Evolutionary conservation across 2,329 filamentous ascomycete genomes (phyloP).

Genomic region (Nigrospora osmanthi): DNA sequence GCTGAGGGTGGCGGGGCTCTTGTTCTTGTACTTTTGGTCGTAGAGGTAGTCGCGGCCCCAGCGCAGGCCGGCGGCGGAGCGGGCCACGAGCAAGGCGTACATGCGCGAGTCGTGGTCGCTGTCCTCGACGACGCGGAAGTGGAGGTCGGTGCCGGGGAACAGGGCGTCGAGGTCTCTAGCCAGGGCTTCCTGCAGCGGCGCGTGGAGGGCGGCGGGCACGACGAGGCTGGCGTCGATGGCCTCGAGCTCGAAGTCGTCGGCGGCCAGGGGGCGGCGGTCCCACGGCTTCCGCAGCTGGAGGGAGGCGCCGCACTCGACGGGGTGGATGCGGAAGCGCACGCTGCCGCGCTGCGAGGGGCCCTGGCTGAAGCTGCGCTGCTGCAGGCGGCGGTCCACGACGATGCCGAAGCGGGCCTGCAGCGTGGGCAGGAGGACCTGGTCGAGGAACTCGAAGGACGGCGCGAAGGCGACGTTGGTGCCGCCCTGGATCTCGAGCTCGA

Average conservation of each 20-base stretch:
- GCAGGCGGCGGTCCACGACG: conserved; percentile 33
- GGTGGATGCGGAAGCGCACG: conserved; percentile 36
- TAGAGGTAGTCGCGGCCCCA: conserved; percentile 42
- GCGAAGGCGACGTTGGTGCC: conserved; percentile 54
- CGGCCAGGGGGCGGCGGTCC: conserved; percentile 1
- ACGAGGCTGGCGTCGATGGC: conserved; percentile 44
- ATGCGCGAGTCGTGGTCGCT: conserved; percentile 42
- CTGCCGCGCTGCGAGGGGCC: conserved; percentile 33
- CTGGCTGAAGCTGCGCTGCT: conserved; percentile 41
- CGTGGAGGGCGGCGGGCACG: conserved; percentile 34
- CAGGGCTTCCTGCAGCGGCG: conserved; percentile 31
- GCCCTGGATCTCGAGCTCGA: conserved; percentile 44
- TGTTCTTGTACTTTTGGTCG: conserved; percentile 31
- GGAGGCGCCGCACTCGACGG: conserved; percentile 24
- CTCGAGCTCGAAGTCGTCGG: conserved; percentile 24
- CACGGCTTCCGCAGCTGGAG: conserved; percentile 26
- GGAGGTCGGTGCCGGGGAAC: conserved; percentile 35
- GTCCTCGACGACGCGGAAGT: conserved; percentile 40
- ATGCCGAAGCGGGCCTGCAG: conserved; percentile 43
- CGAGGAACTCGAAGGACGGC: conserved; percentile 53
- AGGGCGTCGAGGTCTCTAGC: conserved; percentile 27
- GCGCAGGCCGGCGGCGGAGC: conserved; percentile 25
- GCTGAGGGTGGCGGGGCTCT: conserved; percentile 22
- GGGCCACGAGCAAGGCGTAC: conserved; percentile 50
- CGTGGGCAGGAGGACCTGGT: conserved; percentile 50